phyloP scores from a whole-genome alignment of 768 basidiomycete genomes.

The Candolleomyces eurysporus region DNA sequence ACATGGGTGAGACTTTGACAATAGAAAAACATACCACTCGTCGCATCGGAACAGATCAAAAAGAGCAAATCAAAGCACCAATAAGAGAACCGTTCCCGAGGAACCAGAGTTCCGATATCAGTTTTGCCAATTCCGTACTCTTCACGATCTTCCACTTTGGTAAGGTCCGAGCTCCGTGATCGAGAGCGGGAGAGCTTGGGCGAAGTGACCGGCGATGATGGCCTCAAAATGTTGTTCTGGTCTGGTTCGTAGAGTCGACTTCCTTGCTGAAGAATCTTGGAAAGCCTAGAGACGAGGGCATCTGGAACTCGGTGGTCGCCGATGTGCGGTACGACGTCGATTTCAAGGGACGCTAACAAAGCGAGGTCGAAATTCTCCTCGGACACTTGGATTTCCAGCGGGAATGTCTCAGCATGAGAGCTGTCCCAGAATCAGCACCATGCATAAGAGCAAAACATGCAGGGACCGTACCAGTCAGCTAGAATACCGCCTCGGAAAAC shows the following conservation, averaged over 20 bases:
- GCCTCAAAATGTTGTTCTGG: slow-evolving; percentile 10
- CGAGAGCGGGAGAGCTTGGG: slow-evolving; percentile 1
- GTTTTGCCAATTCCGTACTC: slow-evolving; percentile 57
- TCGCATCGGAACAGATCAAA: slow-evolving; percentile 67
- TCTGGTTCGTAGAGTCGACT: slow-evolving; percentile 56
- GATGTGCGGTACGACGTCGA: slow-evolving; percentile 74
- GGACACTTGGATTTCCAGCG: slow-evolving; percentile 62
- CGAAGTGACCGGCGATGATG: slow-evolving; percentile 11
- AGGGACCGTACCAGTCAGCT: slow-evolving; percentile 70
- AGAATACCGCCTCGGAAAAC: slow-evolving; percentile 80
- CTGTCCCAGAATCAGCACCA: slow-evolving; percentile 29
- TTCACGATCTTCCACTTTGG: slow-evolving; percentile 27
- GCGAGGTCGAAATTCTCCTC: slow-evolving; percentile 87
- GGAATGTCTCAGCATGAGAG: slow-evolving; percentile 53
- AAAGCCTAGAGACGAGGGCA: slow-evolving; percentile 62
- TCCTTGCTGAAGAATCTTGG: slow-evolving; percentile 69
- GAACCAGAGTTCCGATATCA: slow-evolving; percentile 50
- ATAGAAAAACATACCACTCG: slow-evolving; percentile 44
- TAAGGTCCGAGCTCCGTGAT: slow-evolving; percentile 9
- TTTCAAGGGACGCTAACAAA: slow-evolving; percentile 76
- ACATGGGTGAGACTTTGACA: not conserved
- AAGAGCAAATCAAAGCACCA: slow-evolving; percentile 92
- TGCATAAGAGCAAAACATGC: not conserved
- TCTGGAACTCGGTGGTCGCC: slow-evolving; percentile 72
- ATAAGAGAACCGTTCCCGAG: slow-evolving; percentile 85